phyloP scores from a whole-genome alignment of 1,284 basidiomycete genomes.

The Malassezia nana region DNA sequence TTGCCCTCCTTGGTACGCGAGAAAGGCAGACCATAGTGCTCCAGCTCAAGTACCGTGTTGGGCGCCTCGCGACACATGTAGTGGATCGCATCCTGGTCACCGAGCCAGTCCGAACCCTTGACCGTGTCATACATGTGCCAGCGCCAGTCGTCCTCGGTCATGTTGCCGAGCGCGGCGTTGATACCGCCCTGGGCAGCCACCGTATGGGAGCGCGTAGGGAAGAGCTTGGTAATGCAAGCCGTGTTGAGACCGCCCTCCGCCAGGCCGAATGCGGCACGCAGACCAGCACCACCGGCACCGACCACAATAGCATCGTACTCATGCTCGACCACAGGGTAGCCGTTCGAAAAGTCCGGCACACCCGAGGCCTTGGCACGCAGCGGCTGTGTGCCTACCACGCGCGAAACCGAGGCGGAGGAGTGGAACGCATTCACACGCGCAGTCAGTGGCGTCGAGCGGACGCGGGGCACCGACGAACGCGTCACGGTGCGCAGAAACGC shows the following conservation, averaged over 20 bases:
- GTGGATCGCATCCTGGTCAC: slow-evolving; percentile 98
- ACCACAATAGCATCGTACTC: slow-evolving; percentile 50
- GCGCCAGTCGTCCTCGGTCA: slow-evolving; percentile 70
- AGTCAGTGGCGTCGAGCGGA: slow-evolving; percentile 1
- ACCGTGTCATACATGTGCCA: slow-evolving; percentile 99
- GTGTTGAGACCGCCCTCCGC: slow-evolving; percentile 96
- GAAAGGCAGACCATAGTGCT: slow-evolving; percentile 98
- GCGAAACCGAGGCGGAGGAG: slow-evolving; percentile 41
- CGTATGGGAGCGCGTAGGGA: slow-evolving; percentile 98
- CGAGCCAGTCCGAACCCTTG: slow-evolving; percentile 99
- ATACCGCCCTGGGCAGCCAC: slow-evolving; percentile 99
- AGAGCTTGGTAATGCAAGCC: slow-evolving; percentile 88
- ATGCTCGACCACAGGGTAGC: slow-evolving; percentile 96
- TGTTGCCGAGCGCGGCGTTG: slow-evolving; percentile 94
- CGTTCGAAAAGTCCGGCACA: slow-evolving; percentile 49
- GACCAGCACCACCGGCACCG: slow-evolving; percentile 89
- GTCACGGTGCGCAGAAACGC: slow-evolving; percentile 14
- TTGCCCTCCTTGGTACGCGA: slow-evolving; percentile 98
- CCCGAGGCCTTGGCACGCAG: slow-evolving; percentile 62
- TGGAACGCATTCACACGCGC: slow-evolving; percentile 25
- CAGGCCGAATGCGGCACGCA: slow-evolving; percentile 95
- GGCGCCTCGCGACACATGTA: slow-evolving; percentile 98
- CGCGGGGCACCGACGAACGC: slow-evolving; percentile 9
- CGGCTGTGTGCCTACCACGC: slow-evolving; percentile 65
- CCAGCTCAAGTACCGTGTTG: slow-evolving; percentile 83